Base-by-base conservation (phyloP, 2,329 filamentous ascomycete species). In the Ceratocystis alfenasii region DNA sequence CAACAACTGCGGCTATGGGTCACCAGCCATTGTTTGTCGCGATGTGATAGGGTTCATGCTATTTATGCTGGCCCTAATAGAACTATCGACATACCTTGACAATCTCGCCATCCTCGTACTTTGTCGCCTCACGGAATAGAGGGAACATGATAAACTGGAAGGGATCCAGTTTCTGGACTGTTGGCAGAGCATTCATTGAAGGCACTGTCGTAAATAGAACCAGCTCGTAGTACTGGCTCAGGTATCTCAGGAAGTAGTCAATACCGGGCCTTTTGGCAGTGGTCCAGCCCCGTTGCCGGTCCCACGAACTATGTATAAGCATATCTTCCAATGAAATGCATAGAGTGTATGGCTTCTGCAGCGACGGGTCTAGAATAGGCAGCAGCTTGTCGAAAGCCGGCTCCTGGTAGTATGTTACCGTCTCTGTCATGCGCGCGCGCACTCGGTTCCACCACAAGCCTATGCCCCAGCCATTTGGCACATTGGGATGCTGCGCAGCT, bases 211-310 rank as follows among this genome's bases (percentile, higher is more conserved):
- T 99, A 78, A 97, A 99, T 69, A 99, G 85, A 64, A 97, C 94
- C 65, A 99, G 81, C 76, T 99, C 94, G 74, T 96, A 99, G 81
- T 99, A 97, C 76, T 96, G 92, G 76, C 89, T 93, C 62, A 99
- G 83, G 75, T 99, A 99, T 73, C 90, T 89, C 69, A 99, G 79
- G 79, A 99, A 99, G 79, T 99, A 99, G 78, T 99, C 94, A 68
- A 95, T 84, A 59, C 94, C 94, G 45, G 94, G 94, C 62, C 94
- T 85, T 79, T 99, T 99, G 33, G 94, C 94, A 68, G 95, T 83
- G 70, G 93, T 86, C 91, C 94, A 99, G 67, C 94, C 94, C 73
- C 96, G 88, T 74, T 97, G 90, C 66, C 93, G 85, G 28, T 86
- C 84, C 94, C 94, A 99, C 74, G 96, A 90, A 73, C 89, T 95